Base-by-base conservation (phyloP, 257 asterid species). In the Forsythia viridissima region DNA sequence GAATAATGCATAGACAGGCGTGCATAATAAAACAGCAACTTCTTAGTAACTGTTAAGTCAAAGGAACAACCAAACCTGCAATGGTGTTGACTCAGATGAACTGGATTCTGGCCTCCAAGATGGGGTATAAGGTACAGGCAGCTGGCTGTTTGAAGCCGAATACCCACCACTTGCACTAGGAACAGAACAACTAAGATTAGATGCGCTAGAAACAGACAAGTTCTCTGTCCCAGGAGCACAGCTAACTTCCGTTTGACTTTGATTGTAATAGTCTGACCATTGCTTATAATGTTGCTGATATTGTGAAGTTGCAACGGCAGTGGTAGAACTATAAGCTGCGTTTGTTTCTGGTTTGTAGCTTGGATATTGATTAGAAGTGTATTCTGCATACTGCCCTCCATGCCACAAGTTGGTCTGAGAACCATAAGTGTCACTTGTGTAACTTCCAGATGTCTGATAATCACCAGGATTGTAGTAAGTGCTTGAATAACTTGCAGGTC, bases 151-250 rank as follows among this genome's bases (percentile, higher is more conserved):
- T 76, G 97, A 76, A 73, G 90, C 80, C 77, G 90, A 65, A 83
- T 91, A 89, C 65, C 90, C 97, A 82, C 80, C 83, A 82, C 80
- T 83, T 67, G 86, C 89, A 81, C 78, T 82, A 82, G 96, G 94
- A 84, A 85, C 84, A 66, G 90, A 85, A 87, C 84, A 87, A 84
- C 79, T 85, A 77, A 80, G 82, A 84, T 81, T 85, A 79, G 94
- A 84, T 38, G 88, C 85, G 83, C 84, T 86, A 77, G 97, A 68
- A 86, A 74, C 90, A 71, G 94, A 79, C 77, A 87, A 77, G 80
- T 89, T 90, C 82, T 96, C 99, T n/a, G 99, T 96, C 81, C 99
- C 99, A 72, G 99, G 99, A 85, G 99, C 99, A 90, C 98, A 96
- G 81, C 88, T 92, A 84, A 92, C 98, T 86, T 96, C 99, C 4